Evolutionary conservation across 306 rosid species (phyloP).

Genomic region (Dryas drummondii): DNA sequence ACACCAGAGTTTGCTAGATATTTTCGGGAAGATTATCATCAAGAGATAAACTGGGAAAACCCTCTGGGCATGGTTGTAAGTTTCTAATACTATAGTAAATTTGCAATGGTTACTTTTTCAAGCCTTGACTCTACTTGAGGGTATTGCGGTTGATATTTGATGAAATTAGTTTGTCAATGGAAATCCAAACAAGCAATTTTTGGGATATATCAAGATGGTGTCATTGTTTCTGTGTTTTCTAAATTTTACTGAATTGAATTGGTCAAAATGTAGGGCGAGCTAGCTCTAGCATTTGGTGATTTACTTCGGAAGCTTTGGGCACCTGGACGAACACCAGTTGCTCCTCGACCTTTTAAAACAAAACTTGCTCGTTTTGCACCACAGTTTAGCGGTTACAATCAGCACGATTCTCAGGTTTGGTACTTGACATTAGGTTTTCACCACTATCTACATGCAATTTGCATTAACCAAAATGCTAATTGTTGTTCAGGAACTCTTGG

Average conservation of each 20-base stretch:
- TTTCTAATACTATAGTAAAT: conserved; percentile 33
- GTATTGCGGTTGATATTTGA: background rate
- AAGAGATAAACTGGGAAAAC: conserved; percentile 88
- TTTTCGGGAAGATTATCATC: conserved; percentile 94
- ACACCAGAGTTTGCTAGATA: conserved; percentile 92
- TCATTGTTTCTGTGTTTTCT: background rate
- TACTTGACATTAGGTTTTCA: conserved; percentile 12
- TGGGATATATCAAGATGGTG: background rate
- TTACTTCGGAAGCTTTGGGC: conserved; percentile 96
- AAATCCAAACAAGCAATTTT: background rate
- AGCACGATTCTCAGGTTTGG: conserved; percentile 98
- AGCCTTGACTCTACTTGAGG: background rate
- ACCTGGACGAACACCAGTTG: conserved; percentile 87
- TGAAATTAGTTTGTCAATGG: background rate
- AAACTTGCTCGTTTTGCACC: conserved; percentile 99
- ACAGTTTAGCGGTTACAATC: conserved; percentile 96
- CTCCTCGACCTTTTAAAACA: conserved; percentile 90
- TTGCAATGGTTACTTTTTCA: background rate
- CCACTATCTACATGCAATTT: conserved; percentile 19
- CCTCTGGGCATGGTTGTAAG: conserved; percentile 99
- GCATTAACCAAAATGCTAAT: conserved; percentile 28
- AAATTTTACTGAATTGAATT: background rate
- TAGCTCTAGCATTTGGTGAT: conserved; percentile 96
- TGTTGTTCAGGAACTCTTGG: conserved; percentile 85
- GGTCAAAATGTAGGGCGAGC: conserved; percentile 63